phyloP scores from a whole-genome alignment of 768 basidiomycete genomes.

The Hypholoma fasciculare region DNA sequence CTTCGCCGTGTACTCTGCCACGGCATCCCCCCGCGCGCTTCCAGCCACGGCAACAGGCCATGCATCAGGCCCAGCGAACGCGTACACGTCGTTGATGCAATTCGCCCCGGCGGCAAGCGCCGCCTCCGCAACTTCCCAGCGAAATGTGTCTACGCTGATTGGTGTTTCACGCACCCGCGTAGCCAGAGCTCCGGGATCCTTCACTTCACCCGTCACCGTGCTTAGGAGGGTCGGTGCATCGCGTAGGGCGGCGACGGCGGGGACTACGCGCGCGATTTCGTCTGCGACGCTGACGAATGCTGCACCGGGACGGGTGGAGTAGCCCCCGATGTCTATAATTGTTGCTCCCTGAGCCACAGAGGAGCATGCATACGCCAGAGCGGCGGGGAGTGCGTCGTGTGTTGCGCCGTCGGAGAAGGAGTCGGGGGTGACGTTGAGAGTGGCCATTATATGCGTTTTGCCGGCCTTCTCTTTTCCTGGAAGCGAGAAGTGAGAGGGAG shows the following conservation, averaged over 20 bases:
- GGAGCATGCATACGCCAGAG: constrained; percentile 49
- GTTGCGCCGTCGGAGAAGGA: constrained; percentile 90
- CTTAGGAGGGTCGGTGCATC: constrained; percentile 36
- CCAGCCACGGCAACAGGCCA: constrained; percentile 20
- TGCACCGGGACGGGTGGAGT: constrained; percentile 87
- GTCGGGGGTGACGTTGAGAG: constrained; percentile 91
- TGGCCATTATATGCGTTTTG: constrained; percentile 83
- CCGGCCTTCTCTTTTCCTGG: constrained; percentile 6
- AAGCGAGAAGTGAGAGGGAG: constrained; percentile 6
- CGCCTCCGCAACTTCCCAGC: constrained; percentile 73
- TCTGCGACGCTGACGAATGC: constrained; percentile 64
- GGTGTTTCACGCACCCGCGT: constrained; percentile 32
- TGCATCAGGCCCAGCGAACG: constrained; percentile 65
- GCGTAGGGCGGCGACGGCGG: constrained; percentile 41
- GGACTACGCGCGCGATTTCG: constrained; percentile 72
- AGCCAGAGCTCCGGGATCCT: constrained; percentile 17
- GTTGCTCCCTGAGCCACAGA: constrained; percentile 61
- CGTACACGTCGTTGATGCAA: constrained; percentile 92
- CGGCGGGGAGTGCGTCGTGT: constrained; percentile 51
- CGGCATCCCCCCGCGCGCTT: constrained; percentile 26
- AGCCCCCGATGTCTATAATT: constrained; percentile 92
- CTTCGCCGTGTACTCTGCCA: constrained; percentile 41
- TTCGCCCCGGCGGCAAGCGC: constrained; percentile 84
- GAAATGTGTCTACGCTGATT: constrained; percentile 89
- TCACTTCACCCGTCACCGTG: neutral